These are phyloP conservation scores for Hyphopichia pseudoburtonii DNA, from an alignment of 1,139 yeast species.

Conservation along the genomic window DNA sequence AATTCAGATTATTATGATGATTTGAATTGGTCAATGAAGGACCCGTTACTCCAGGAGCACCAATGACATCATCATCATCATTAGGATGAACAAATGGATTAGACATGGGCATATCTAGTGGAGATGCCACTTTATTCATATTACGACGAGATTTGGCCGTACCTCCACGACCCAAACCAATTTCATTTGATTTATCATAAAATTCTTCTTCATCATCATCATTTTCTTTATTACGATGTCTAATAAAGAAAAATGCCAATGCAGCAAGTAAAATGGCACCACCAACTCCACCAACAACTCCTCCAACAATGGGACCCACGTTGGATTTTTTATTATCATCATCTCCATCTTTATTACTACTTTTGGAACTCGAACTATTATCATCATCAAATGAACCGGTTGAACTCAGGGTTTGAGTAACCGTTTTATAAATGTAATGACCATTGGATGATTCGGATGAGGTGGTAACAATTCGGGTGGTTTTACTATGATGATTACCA, in stretches of 20 bases:
- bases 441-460: slow-evolving; percentile 16
- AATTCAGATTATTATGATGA: no score
- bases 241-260: slow-evolving; percentile 46
- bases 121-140: slow-evolving; percentile 14
- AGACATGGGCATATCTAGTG: slow-evolving; percentile 48
- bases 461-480: slow-evolving; percentile 6
- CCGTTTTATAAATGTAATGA: slow-evolving; percentile 17
- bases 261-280: slow-evolving; percentile 47
- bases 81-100: slow-evolving; percentile 61
- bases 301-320: slow-evolving; percentile 64
- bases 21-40: slow-evolving; percentile 6
- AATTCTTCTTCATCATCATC: slow-evolving; percentile 51
- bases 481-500: neutral
- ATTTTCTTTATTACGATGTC: slow-evolving; percentile 40
- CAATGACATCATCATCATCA: slow-evolving; percentile 38
- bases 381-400: no score
- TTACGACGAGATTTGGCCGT: slow-evolving; percentile 28
- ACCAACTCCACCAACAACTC: slow-evolving; percentile 64
- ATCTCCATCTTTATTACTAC: neutral
- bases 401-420: slow-evolving; percentile 16
- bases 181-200: slow-evolving; percentile 32
- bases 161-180: slow-evolving; percentile 25
- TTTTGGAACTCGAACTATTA: slow-evolving; percentile 4
- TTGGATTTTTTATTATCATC: slow-evolving; percentile 9
- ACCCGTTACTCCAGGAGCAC: slow-evolving; percentile 17